These are phyloP conservation scores for Catunica adiposa DNA, from an alignment of 2,329 filamentous ascomycete genomes.

Conservation along the genomic window DNA sequence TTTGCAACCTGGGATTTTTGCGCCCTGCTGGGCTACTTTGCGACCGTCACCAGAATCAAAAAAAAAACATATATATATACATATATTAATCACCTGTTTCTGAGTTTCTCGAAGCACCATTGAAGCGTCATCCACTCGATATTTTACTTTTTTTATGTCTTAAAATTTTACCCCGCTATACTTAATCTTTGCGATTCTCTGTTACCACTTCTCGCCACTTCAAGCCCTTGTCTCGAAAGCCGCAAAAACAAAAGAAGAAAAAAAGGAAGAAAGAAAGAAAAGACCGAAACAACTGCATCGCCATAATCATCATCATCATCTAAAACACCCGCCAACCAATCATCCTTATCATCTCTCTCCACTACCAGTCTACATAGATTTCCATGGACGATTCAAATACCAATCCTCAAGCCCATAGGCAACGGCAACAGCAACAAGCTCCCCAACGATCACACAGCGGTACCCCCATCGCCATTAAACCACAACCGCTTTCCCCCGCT, in stretches of 20 bases:
- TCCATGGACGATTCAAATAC: too few relatives aligned
- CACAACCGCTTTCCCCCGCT: neutral
- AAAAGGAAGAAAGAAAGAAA: neutral
- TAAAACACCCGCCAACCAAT: neutral
- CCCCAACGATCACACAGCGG: neutral
- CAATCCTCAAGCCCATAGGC: neutral
- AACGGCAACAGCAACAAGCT: neutral
- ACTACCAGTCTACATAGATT: neutral
- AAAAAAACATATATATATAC: too few relatives aligned
- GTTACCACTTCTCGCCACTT: neutral
- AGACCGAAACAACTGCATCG: neutral
- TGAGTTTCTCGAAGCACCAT: too few relatives aligned
- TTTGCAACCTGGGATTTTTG: neutral
- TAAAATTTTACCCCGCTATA: too few relatives aligned
- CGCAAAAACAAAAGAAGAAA: too few relatives aligned
- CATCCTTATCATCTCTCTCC: neutral
- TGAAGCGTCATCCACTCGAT: too few relatives aligned
- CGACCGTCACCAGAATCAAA: neutral
- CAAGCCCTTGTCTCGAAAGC: neutral
- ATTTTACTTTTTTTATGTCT: neutral
- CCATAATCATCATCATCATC: neutral
- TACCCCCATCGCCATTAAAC: neutral
- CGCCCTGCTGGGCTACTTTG: slow-evolving; percentile 2
- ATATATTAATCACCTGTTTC: neutral
- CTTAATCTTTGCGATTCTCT: neutral